These are phyloP conservation scores for Rhinocladiella similis DNA, from an alignment of 2,329 filamentous ascomycete species.

Conservation along the genomic window DNA sequence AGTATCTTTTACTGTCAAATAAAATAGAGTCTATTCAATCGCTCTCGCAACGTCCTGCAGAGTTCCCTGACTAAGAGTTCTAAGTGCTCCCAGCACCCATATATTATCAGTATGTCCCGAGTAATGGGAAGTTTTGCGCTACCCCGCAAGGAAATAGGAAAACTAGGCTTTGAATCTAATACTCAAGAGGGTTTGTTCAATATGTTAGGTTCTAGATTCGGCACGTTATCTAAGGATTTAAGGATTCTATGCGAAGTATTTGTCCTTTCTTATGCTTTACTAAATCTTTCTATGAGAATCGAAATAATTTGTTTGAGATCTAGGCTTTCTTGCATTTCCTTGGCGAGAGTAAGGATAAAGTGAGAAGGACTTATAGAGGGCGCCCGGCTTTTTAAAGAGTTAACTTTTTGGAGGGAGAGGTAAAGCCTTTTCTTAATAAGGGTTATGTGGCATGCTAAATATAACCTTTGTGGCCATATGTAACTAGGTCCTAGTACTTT, in stretches of 20 bases:
- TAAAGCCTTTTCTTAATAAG: no score
- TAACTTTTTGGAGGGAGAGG: neutral
- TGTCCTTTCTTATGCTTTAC: neutral
- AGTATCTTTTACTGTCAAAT: neutral
- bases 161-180: neutral
- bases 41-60: neutral
- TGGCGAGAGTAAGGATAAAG: neutral
- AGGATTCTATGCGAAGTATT: neutral
- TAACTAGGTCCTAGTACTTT: no score
- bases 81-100: neutral
- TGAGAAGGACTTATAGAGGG: neutral
- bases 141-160: neutral
- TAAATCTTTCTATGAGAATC: neutral
- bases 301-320: neutral
- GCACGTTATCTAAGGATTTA: neutral
- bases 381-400: neutral
- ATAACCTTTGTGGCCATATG: no score
- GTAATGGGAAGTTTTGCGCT: neutral
- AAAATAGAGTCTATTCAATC: neutral
- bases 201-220: neutral
- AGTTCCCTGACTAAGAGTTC: neutral
- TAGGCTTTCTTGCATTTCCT: neutral
- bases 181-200: neutral
- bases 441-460: no score
- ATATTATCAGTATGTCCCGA: neutral